phyloP scores from a whole-genome alignment of 495 filamentous ascomycete genomes.

The Penicillium lagena region DNA sequence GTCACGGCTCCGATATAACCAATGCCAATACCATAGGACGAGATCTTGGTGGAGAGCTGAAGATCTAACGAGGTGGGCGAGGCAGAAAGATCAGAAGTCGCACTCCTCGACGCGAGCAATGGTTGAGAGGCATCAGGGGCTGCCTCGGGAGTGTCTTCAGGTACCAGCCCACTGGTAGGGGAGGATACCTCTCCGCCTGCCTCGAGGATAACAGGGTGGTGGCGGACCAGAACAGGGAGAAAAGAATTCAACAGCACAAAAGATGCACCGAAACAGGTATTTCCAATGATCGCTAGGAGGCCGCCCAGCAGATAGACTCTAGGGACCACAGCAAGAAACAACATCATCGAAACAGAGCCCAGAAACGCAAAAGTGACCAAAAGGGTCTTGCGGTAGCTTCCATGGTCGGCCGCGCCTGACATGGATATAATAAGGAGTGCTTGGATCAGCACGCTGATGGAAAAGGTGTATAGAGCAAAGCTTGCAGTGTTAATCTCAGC shows the following conservation, averaged over 20 bases:
- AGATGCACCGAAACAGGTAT: conserved; percentile 82
- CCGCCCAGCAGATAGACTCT: conserved; percentile 73
- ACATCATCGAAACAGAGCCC: conserved; percentile 79
- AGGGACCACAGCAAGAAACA: conserved; percentile 73
- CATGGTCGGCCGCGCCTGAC: conserved; percentile 93
- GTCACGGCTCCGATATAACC: conserved; percentile 81
- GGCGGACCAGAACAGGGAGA: conserved; percentile 70
- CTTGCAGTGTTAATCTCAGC: conserved; percentile 89
- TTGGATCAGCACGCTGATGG: conserved; percentile 82
- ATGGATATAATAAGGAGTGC: conserved; percentile 89
- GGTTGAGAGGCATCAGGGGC: conserved; percentile 28
- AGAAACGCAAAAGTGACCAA: conserved; percentile 76
- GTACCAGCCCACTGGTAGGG: neutral
- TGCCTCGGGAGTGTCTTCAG: neutral
- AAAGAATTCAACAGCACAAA: conserved; percentile 85
- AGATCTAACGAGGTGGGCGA: conserved; percentile 53
- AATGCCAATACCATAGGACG: conserved; percentile 82
- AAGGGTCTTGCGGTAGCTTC: conserved; percentile 83
- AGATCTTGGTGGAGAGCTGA: conserved; percentile 74
- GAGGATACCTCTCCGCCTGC: neutral
- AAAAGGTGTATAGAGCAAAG: conserved; percentile 98
- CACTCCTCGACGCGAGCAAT: conserved; percentile 12
- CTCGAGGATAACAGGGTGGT: conserved; percentile 52
- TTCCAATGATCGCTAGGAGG: conserved; percentile 78
- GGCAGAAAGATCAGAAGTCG: conserved; percentile 6